Evolutionary conservation across 2,329 filamentous ascomycete genomes (phyloP).

Genomic region (Daldinia eschscholtzii): DNA sequence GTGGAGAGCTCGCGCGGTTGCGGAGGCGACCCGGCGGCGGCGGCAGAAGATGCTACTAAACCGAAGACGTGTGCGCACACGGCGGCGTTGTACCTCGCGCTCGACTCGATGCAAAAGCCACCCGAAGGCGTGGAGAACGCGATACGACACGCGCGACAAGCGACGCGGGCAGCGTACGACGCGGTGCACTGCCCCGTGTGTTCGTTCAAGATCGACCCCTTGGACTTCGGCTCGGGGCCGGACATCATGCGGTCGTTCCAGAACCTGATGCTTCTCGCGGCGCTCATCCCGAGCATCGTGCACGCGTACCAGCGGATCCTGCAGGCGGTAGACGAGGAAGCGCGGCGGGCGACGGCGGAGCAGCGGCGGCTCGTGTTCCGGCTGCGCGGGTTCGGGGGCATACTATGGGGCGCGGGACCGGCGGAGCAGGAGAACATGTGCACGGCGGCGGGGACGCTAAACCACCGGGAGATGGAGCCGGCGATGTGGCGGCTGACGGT

Average conservation of each 20-base stretch:
- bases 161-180: slow-evolving; percentile 63
- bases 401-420: slow-evolving; percentile 54
- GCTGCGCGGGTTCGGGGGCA: slow-evolving; percentile 62
- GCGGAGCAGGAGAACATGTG: slow-evolving; percentile 41
- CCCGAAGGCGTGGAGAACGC: slow-evolving; percentile 60
- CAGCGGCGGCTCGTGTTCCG: slow-evolving; percentile 60
- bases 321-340: slow-evolving; percentile 66
- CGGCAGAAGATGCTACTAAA: not conserved
- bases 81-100: slow-evolving; percentile 62
- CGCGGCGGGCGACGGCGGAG: slow-evolving; percentile 58
- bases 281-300: slow-evolving; percentile 68
- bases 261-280: slow-evolving; percentile 69
- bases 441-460: slow-evolving; percentile 51
- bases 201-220: slow-evolving; percentile 56
- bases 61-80: slow-evolving; percentile 61
- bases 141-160: slow-evolving; percentile 62
- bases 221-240: slow-evolving; percentile 37
- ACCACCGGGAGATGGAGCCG: slow-evolving; percentile 63
- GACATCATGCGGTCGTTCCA: slow-evolving; percentile 66
- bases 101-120: slow-evolving; percentile 63
- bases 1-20: slow-evolving; percentile 19
- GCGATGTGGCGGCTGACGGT: slow-evolving; percentile 67
- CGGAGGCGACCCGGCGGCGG: not conserved
- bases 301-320: slow-evolving; percentile 70
- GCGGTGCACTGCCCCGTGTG: slow-evolving; percentile 66